Evolutionary conservation across 495 filamentous ascomycete species (phyloP).

Genomic region (Articulospora tetracladia): DNA sequence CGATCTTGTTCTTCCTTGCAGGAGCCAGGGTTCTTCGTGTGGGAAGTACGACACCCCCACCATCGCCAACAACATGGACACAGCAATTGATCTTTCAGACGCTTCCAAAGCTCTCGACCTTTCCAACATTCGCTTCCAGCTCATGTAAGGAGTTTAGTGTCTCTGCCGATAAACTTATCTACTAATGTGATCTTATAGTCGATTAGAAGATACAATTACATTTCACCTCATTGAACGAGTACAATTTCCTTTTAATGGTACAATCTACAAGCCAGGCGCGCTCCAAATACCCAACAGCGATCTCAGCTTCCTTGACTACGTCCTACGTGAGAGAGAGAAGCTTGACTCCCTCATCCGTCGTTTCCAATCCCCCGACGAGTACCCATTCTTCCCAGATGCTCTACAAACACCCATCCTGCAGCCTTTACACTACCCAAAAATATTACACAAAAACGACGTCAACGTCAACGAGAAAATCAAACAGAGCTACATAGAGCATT

Average conservation of each 20-base stretch:
- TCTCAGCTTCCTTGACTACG: constrained; percentile 89
- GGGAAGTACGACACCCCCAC: not conserved
- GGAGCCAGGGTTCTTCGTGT: too few relatives aligned
- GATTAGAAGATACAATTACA: constrained; percentile 96
- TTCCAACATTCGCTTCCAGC: constrained; percentile 87
- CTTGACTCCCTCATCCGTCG: constrained; percentile 93
- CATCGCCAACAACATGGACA: constrained; percentile 61
- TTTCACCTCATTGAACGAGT: constrained; percentile 98
- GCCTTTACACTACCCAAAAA: constrained; percentile 83
- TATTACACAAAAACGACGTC: constrained; percentile 89
- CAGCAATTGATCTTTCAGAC: constrained; percentile 83
- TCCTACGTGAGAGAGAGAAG: constrained; percentile 82
- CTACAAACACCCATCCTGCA: constrained; percentile 78
- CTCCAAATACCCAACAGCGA: constrained; percentile 67
- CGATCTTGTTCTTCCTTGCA: too few relatives aligned
- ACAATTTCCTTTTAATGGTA: constrained; percentile 90
- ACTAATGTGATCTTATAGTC: constrained; percentile 44
- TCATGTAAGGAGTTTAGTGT: constrained; percentile 63
- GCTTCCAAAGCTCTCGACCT: constrained; percentile 81
- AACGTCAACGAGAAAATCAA: constrained; percentile 90
- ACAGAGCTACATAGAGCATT: constrained; percentile 71
- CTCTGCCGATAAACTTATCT: constrained; percentile 5
- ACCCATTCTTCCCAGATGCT: constrained; percentile 90
- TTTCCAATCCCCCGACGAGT: constrained; percentile 94
- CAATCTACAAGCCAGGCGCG: constrained; percentile 81